Percentiles rank a stretch among this genome's conserved stretches.
phyloP scores from a whole-genome alignment of 148 eudicot genomes.

The Suaeda aralocaspica region DNA sequence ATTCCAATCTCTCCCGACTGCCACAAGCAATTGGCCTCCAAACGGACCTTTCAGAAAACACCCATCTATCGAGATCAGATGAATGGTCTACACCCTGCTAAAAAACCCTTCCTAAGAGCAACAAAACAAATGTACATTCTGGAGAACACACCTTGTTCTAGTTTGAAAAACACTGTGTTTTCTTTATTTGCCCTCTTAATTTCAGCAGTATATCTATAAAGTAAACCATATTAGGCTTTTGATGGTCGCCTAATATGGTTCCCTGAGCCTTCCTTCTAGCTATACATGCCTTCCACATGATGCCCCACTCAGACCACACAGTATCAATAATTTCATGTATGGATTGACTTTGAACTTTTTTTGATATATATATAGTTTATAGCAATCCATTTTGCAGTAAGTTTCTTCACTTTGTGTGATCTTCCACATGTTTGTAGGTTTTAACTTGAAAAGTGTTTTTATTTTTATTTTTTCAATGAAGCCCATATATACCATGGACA shows the following conservation, averaged over 20 bases:
- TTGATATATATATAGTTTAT: too few relatives aligned
- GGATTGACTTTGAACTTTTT: too few relatives aligned
- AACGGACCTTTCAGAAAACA: not conserved
- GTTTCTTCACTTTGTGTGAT: too few relatives aligned
- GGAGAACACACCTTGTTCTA: too few relatives aligned
- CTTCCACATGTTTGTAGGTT: not conserved
- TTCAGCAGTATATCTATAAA: not conserved
- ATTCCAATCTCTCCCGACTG: not conserved
- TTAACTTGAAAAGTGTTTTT: not conserved
- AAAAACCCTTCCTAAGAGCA: not conserved
- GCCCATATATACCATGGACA: not conserved
- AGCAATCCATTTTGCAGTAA: too few relatives aligned
- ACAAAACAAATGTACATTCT: not conserved
- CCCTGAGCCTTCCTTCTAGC: not conserved
- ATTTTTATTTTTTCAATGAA: not conserved
- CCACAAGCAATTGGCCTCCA: not conserved
- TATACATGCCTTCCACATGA: not conserved
- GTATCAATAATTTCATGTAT: not conserved
- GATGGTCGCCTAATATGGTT: not conserved
- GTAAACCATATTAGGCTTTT: not conserved
- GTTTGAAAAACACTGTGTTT: too few relatives aligned
- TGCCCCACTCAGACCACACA: not conserved
- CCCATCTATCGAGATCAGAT: slow-evolving; percentile 4
- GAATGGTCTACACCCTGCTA: not conserved
- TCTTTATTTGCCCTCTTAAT: not conserved